Evolutionary conservation across 2,329 filamentous ascomycete species (phyloP), one percentile per base, ranked within the genome.

Genomic region (Ophiostoma himal-ulmi): DNA sequence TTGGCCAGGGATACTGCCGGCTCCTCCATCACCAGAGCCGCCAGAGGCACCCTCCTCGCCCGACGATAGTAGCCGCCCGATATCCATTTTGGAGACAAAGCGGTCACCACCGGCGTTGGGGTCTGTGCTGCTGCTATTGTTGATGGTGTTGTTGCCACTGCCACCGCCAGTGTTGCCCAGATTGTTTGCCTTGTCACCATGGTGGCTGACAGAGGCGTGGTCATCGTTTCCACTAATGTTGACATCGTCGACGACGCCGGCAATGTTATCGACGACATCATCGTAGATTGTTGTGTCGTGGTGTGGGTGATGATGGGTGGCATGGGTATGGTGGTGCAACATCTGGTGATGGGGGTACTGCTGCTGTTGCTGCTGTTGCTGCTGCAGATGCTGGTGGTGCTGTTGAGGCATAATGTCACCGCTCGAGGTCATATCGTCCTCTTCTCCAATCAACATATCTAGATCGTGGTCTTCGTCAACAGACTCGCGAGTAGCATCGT

Each of bases 371-470:
- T 36, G 39, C 14, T 66, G 41, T 11, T 37, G 48, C 34, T 70
- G 30, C 1, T n/a, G n/a, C n/a, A n/a, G n/a, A n/a, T 65, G 17
- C 8, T 36, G 39, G 6, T 66, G 20, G 26, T 54, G 48, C 60
- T 64, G 66, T 22, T 69, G 22, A 3, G 37, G 54, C n/a, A 68
- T 26, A 14, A 36, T 60, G 5, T 41, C 66, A 7, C 22, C 67
- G 7, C 65, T 39, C 26, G 39, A 44, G 17, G 36, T 62, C 22
- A 30, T 54, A 82, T 72, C 81, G 26, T 80, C 79, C 37, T 80
- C 78, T 57, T 83, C 81, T 70, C 83, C 80, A 48, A 85, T 83
- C 70, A 86, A 73, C 83, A 85, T 84, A 64, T 85, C 83, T 72
- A 85, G 73, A 70, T 86, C 84, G 20, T 80, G 78, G 54, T 85